Percentiles rank a stretch among this genome's conserved stretches.
These are phyloP conservation scores for Phytophthora fragariaefolia DNA, from an alignment of 352 stramenopile genomes.

Conservation along the genomic window DNA sequence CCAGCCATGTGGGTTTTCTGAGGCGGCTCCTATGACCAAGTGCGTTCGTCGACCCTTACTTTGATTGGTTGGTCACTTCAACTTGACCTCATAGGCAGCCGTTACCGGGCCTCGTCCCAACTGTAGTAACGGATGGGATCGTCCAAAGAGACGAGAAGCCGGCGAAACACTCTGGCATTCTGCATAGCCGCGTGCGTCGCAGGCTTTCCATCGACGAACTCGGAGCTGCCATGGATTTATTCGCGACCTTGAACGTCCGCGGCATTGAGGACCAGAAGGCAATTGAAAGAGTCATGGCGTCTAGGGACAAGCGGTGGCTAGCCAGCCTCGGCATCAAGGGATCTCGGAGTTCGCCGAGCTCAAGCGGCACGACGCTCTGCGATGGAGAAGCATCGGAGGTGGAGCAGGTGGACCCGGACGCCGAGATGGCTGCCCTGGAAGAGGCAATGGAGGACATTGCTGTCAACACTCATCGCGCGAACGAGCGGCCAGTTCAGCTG, in stretches of 20 bases:
- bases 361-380: conserved; percentile 6
- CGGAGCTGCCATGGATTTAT: conserved; percentile 42
- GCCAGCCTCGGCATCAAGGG: conserved; percentile 33
- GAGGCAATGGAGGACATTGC: conserved; percentile 50
- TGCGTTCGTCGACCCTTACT: neutral
- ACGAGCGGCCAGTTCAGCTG: conserved; percentile 48
- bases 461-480: conserved; percentile 38
- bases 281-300: conserved; percentile 40
- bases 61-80: conserved; percentile 33
- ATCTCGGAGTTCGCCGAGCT: conserved; percentile 8
- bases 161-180: conserved; percentile 16
- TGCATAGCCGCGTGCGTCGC: conserved; percentile 8
- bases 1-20: neutral
- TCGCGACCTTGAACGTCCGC: conserved; percentile 42
- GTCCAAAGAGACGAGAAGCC: conserved; percentile 22
- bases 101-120: conserved; percentile 34
- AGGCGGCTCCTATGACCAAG: neutral
- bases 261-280: conserved; percentile 37
- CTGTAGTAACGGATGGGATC: conserved; percentile 37
- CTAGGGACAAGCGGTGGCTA: conserved; percentile 43
- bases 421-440: conserved; percentile 67
- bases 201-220: conserved; percentile 5
- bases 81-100: conserved; percentile 19
- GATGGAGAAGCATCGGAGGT: conserved; percentile 12
- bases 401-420: conserved; percentile 50